Evolutionary conservation across 371 early-diverging fungal genomes (phyloP).

Genomic region (Mortierella sp.): DNA sequence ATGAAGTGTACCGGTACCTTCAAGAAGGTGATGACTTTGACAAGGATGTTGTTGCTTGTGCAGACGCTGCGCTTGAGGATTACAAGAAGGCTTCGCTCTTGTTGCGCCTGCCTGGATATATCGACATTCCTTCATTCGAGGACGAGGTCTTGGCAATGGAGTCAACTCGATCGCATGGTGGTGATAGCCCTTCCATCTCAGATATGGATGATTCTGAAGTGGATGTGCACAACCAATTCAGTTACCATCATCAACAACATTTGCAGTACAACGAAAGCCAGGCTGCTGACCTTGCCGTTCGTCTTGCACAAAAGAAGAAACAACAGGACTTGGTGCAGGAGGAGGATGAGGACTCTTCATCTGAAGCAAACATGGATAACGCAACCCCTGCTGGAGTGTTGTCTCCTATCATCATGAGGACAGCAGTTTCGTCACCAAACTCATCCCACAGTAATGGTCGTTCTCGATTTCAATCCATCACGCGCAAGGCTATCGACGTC

Average conservation of each 20-base stretch:
- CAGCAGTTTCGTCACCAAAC: conserved; percentile 36
- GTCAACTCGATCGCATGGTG: background rate
- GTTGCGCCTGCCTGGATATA: conserved; percentile 78
- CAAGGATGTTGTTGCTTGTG: conserved; percentile 63
- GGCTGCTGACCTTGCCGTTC: background rate
- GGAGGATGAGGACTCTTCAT: background rate
- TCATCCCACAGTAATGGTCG: conserved; percentile 5
- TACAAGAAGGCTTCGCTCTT: conserved; percentile 73
- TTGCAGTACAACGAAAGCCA: conserved; percentile 1
- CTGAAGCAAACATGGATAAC: conserved; percentile 28
- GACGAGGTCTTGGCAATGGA: conserved; percentile 41
- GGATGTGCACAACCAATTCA: background rate
- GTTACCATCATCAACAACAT: background rate
- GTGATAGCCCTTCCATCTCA: conserved; percentile 15
- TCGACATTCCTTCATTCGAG: conserved; percentile 76
- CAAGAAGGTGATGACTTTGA: conserved; percentile 67
- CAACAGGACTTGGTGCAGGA: conserved; percentile 1
- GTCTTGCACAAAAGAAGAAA: conserved; percentile 11
- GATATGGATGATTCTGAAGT: conserved; percentile 31
- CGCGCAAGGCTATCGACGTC: conserved; percentile 45
- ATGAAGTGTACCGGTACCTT: conserved; percentile 73
- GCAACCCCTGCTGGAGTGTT: conserved; percentile 36
- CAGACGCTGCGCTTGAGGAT: conserved; percentile 63
- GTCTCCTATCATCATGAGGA: conserved; percentile 28
- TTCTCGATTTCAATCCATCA: no score